Conservation (phyloP, 805 yeast genomes). For the Nematodospora valgi region DNA sequence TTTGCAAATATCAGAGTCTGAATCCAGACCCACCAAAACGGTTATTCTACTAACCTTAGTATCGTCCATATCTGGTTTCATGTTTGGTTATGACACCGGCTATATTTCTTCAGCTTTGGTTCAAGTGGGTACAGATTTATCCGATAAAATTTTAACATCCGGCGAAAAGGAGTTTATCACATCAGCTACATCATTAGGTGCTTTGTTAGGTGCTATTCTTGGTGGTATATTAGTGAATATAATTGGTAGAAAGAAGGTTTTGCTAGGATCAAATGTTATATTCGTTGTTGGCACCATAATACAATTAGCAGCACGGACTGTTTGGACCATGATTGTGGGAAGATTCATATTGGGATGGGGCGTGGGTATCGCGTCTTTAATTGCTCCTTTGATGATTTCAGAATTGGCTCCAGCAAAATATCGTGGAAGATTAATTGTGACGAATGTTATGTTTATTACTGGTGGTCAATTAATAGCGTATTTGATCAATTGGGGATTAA, state of each 20-base stretch:
- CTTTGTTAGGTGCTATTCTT: slow-evolving; percentile 69
- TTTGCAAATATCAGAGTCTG: slow-evolving; percentile 9
- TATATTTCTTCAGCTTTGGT: slow-evolving; percentile 93
- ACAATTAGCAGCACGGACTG: slow-evolving; percentile 75
- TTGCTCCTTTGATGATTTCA: slow-evolving; percentile 89
- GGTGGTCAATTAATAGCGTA: slow-evolving; percentile 95
- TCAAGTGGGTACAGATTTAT: slow-evolving; percentile 73
- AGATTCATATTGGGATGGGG: slow-evolving; percentile 94
- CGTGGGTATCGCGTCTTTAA: slow-evolving; percentile 90
- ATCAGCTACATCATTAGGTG: slow-evolving; percentile 93
- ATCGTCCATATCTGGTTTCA: slow-evolving; percentile 89
- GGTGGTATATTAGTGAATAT: slow-evolving; percentile 84
- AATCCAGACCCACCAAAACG: slow-evolving; percentile 52
- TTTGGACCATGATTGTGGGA: slow-evolving; percentile 92
- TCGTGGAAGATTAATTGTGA: slow-evolving; percentile 86
- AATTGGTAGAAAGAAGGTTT: slow-evolving; percentile 80
- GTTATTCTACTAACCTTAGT: slow-evolving; percentile 68
- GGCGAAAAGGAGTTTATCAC: slow-evolving; percentile 90
- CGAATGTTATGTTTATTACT: slow-evolving; percentile 86
- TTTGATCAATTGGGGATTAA: slow-evolving; percentile 86
- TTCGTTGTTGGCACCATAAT: slow-evolving; percentile 82
- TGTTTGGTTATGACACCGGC: slow-evolving; percentile 98
- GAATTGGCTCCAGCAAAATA: slow-evolving; percentile 91
- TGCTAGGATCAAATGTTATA: slow-evolving; percentile 77
- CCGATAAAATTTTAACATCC: slow-evolving; percentile 52